Conservation (phyloP, 164 flowering plant species). For the Euptelea pleiosperma region DNA sequence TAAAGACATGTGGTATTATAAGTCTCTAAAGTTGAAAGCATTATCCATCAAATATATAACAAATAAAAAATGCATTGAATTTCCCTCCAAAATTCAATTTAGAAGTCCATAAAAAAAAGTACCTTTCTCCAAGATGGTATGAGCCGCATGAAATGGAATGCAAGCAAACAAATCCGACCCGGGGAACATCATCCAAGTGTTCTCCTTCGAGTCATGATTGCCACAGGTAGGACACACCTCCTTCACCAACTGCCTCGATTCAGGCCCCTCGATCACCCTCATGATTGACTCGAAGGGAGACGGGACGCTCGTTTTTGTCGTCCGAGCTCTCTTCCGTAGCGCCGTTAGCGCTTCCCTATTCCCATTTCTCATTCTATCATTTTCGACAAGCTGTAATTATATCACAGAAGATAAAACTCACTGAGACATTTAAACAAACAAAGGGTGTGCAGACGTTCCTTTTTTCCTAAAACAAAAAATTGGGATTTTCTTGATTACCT, state of each 20-base stretch:
- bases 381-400: constrained; percentile 65
- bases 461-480: background rate
- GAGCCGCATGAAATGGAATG: constrained; percentile 91
- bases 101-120: background rate
- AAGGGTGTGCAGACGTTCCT: background rate
- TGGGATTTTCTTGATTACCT: constrained; percentile 33
- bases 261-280: constrained; percentile 57
- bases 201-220: constrained; percentile 63
- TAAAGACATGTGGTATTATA: no score
- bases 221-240: constrained; percentile 88
- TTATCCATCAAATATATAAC: background rate
- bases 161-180: constrained; percentile 77
- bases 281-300: constrained; percentile 75
- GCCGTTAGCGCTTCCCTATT: constrained; percentile 88
- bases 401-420: background rate
- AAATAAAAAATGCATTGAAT: no score
- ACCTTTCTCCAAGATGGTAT: constrained; percentile 85
- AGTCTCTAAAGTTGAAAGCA: no score
- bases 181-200: constrained; percentile 83
- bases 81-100: no score
- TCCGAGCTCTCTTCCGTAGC: constrained; percentile 67
- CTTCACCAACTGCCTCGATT: constrained; percentile 60
- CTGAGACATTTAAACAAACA: background rate
- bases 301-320: constrained; percentile 77
- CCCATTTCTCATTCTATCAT: constrained; percentile 76